Evolutionary conservation across 148 eudicot genomes (phyloP).

Genomic region (Silene conica): DNA sequence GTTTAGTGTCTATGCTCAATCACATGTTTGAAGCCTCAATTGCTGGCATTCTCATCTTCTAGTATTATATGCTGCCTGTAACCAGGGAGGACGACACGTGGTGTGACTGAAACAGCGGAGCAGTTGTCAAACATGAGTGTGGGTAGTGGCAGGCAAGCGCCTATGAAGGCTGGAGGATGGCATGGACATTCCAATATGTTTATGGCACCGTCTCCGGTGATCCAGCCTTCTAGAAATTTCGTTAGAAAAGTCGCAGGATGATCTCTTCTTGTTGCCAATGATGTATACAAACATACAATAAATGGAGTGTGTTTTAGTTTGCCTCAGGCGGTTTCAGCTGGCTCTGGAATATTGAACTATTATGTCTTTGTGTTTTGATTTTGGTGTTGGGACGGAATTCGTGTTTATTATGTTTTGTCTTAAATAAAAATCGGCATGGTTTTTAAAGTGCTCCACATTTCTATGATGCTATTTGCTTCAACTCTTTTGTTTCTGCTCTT

Average conservation of each 20-base stretch:
- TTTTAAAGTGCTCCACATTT: too few species aligned
- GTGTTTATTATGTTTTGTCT: too few species aligned
- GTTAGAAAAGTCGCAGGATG: conserved; percentile 70
- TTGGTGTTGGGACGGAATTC: too few species aligned
- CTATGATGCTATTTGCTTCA: too few species aligned
- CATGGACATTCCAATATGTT: conserved; percentile 51
- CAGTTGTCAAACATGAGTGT: conserved; percentile 57
- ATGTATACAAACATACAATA: neutral
- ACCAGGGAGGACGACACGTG: conserved; percentile 40
- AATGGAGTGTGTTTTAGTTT: neutral
- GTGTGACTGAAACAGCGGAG: conserved; percentile 50
- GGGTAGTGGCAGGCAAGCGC: conserved; percentile 45
- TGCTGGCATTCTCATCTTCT: neutral
- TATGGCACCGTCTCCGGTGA: conserved; percentile 47
- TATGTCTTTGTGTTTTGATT: too few species aligned
- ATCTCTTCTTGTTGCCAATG: conserved; percentile 2
- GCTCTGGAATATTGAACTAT: too few species aligned
- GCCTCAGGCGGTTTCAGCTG: conserved; percentile 7
- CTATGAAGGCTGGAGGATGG: conserved; percentile 94
- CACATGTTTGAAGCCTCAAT: neutral
- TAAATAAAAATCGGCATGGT: too few species aligned
- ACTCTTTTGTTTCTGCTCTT: too few species aligned
- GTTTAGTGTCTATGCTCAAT: neutral
- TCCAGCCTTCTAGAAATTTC: conserved; percentile 43
- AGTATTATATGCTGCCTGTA: conserved; percentile 31